Percentiles rank a stretch among this genome's conserved stretches.
Evolutionary conservation across 1,284 basidiomycete genomes (phyloP).

Genomic region (Microbotryum scabiosae): DNA sequence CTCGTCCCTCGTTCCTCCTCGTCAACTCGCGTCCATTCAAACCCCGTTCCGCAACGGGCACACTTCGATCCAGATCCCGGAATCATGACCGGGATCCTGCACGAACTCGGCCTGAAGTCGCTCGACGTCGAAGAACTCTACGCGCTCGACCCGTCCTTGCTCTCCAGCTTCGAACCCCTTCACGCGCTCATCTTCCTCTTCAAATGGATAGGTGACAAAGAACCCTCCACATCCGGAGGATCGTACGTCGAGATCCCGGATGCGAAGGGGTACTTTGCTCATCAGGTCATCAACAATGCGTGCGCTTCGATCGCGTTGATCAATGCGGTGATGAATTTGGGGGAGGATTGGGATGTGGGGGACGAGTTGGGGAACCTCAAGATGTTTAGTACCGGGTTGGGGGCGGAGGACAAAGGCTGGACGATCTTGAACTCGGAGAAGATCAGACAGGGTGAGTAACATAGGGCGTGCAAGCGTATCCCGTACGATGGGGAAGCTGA

Average conservation of each 20-base stretch:
- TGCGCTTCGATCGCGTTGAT: constrained; percentile 72
- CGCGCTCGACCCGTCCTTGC: constrained; percentile 64
- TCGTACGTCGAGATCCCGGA: constrained; percentile 18
- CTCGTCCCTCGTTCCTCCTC: neutral
- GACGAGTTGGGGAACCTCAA: constrained; percentile 63
- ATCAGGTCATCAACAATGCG: constrained; percentile 75
- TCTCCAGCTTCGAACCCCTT: constrained; percentile 65
- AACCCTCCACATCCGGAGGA: constrained; percentile 43
- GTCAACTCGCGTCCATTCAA: neutral
- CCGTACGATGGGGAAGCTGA: too few species aligned
- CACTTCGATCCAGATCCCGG: constrained; percentile 38
- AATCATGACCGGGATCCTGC: constrained; percentile 44
- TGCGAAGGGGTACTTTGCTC: constrained; percentile 29
- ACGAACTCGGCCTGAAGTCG: constrained; percentile 44
- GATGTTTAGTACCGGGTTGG: constrained; percentile 48
- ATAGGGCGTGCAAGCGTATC: too few species aligned
- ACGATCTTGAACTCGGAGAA: constrained; percentile 70
- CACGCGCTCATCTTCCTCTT: constrained; percentile 86
- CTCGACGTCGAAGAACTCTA: constrained; percentile 55
- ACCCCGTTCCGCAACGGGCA: neutral
- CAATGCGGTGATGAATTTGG: constrained; percentile 83
- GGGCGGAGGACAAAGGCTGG: constrained; percentile 58
- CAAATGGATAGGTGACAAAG: constrained; percentile 53
- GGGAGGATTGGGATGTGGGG: constrained; percentile 50
- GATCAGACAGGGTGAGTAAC: constrained; percentile 33